These are phyloP conservation scores for Boletus rubroflammeus DNA, from an alignment of 768 basidiomycete genomes.

Conservation along the genomic window DNA sequence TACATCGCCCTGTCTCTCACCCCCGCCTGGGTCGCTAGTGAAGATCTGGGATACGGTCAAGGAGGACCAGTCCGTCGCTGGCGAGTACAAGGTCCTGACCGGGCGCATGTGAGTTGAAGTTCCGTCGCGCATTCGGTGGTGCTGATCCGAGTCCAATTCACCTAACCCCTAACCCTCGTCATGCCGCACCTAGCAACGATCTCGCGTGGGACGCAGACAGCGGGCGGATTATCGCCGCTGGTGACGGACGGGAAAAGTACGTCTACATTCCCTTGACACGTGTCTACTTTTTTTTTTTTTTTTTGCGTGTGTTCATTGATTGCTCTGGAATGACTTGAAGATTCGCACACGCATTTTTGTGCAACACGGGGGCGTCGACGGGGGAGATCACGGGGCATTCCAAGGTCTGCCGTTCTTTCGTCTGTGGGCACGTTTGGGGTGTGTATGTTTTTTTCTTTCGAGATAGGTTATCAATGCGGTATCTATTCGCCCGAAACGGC, in stretches of 20 bases:
- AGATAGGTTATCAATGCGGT: conserved; percentile 80
- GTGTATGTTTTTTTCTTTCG: not conserved
- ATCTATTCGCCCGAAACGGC: conserved; percentile 81
- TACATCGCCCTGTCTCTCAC: no score
- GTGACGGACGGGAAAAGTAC: conserved; percentile 88
- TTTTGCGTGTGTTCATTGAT: not conserved
- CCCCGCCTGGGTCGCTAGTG: conserved; percentile 41
- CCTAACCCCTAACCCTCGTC: not conserved
- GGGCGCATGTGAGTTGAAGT: conserved; percentile 57
- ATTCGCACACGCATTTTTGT: conserved; percentile 80
- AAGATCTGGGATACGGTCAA: conserved; percentile 93
- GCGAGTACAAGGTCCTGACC: conserved; percentile 70
- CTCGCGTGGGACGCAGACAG: conserved; percentile 96
- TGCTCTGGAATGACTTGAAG: conserved; percentile 33
- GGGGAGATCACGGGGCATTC: conserved; percentile 89
- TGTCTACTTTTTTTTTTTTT: not conserved
- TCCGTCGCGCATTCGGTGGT: not conserved
- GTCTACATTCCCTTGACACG: not conserved
- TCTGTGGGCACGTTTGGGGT: not conserved
- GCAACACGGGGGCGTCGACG: conserved; percentile 78
- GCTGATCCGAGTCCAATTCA: not conserved
- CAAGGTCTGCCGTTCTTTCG: conserved; percentile 49
- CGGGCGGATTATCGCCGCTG: conserved; percentile 92
- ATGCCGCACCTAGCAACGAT: conserved; percentile 63
- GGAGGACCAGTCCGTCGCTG: conserved; percentile 78